These are phyloP conservation scores for Hirsutella rhossiliensis DNA, from an alignment of 2,329 filamentous ascomycete species.

Conservation along the genomic window DNA sequence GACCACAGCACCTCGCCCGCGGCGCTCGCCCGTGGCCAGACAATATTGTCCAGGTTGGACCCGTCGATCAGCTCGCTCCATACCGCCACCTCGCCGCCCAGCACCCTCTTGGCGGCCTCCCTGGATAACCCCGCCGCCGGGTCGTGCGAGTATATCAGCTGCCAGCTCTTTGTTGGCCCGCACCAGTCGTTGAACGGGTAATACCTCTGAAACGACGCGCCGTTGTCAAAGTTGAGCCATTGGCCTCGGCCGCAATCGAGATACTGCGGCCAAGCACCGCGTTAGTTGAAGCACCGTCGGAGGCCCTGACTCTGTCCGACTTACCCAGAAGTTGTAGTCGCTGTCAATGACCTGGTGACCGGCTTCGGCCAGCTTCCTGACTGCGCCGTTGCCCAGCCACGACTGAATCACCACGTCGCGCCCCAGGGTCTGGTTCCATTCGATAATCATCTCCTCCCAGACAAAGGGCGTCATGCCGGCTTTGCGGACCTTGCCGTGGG, in stretches of 20 bases:
- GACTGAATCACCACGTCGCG: conserved; percentile 65
- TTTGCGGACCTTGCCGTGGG: conserved; percentile 51
- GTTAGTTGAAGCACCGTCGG: not conserved
- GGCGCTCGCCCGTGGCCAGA: conserved; percentile 68
- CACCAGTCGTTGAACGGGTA: conserved; percentile 78
- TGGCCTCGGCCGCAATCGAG: conserved; percentile 74
- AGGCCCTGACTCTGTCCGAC: conserved; percentile 10
- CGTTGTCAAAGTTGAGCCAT: conserved; percentile 61
- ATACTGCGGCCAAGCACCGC: conserved; percentile 37
- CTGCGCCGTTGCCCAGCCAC: conserved; percentile 56
- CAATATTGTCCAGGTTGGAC: conserved; percentile 59
- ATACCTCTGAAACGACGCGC: conserved; percentile 30
- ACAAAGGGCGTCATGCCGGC: conserved; percentile 61
- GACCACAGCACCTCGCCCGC: conserved; percentile 75
- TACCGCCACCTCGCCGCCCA: conserved; percentile 72
- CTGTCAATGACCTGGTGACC: conserved; percentile 65
- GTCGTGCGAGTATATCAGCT: conserved; percentile 68
- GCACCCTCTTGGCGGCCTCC: conserved; percentile 51
- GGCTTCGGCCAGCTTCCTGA: conserved; percentile 44
- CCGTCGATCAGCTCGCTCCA: conserved; percentile 75
- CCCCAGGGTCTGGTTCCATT: conserved; percentile 66
- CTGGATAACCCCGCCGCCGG: conserved; percentile 52
- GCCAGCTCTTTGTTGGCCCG: conserved; percentile 69
- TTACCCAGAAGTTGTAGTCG: conserved; percentile 66
- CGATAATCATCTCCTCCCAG: conserved; percentile 77